Percentiles rank a stretch among this genome's conserved stretches.
These are phyloP conservation scores for Citrullus colocynthis DNA, from an alignment of 306 rosid genomes.

Conservation along the genomic window DNA sequence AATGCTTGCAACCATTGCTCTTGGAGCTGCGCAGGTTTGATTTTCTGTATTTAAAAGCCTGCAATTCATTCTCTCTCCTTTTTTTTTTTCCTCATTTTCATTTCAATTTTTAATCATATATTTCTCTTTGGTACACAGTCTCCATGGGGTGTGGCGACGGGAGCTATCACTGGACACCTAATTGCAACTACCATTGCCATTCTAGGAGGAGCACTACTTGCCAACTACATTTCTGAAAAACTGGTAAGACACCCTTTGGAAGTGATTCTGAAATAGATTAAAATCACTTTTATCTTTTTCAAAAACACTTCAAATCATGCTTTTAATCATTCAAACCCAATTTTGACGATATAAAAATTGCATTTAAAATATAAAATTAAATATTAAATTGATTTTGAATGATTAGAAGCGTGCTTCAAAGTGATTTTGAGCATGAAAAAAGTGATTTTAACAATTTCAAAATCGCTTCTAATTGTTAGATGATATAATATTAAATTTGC, in stretches of 20 bases:
- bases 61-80: neutral
- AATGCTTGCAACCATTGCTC: constrained; percentile 97
- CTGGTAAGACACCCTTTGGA: neutral
- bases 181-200: constrained; percentile 71
- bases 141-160: constrained; percentile 96
- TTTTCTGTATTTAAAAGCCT: constrained; percentile 10
- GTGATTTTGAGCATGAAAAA: no score
- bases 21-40: constrained; percentile 87
- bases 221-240: constrained; percentile 91
- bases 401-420: no score
- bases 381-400: no score
- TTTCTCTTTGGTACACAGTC: constrained; percentile 46
- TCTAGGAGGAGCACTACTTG: constrained; percentile 87
- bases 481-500: no score
- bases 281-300: no score
- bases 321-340: no score
- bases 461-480: no score
- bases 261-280: no score
- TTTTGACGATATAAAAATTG: no score
- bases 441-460: no score
- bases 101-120: neutral
- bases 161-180: constrained; percentile 82
- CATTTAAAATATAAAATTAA: no score
- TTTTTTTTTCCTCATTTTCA: neutral
- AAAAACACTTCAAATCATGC: no score